Base-by-base conservation (phyloP, 73 alveolate species). In the Strombidium stylifer region DNA sequence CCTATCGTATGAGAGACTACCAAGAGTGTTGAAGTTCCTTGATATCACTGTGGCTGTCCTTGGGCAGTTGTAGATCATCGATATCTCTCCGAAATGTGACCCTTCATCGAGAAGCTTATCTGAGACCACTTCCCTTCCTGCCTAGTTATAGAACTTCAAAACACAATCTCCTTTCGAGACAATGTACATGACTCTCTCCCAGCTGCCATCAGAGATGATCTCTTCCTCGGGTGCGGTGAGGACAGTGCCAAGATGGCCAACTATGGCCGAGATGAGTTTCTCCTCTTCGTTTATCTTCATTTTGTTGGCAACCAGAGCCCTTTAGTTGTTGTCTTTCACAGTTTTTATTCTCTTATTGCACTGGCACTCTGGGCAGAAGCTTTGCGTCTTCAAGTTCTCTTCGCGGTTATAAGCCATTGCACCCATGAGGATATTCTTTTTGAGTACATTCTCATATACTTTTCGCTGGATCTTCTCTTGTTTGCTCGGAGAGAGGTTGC, bases 111-210 rank as follows among this genome's bases (percentile, higher is more conserved):
- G 55, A 0, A 27, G 54, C 20, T 28, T 78, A 11, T 41, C 11
- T n/a, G 23, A 24, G 32, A 56, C 57, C 0, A 34, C 20, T 1
- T 42, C 37, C 37, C 23, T 66, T 19, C 30, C 8, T 15, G n/a
- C n/a, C n/a, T 42, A 39, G 31, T 76, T 74, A 5, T 21, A 36
- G 3, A 76, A 27, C 11, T 47, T 28, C 1, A 76, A 75, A 7
- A 27, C 23, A 46, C 81, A 64, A 1, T 67, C 82, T 1, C 88
- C 88, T 34, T 70, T 76, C 16, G 82, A 81, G 4, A 76, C 34
- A 15, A 76, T 44, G 67, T 53, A 76, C 81, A 76, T 65, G 34
- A 60, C 77, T 11, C 37, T 46, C 0, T 60, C 21, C 11, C 26
- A 49, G 10, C 49, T 47, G 20, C 24, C 42, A 18, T 72, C 30